Evolutionary conservation across 345 rosid species (phyloP).

Genomic region (Rubroshorea leprosula): DNA sequence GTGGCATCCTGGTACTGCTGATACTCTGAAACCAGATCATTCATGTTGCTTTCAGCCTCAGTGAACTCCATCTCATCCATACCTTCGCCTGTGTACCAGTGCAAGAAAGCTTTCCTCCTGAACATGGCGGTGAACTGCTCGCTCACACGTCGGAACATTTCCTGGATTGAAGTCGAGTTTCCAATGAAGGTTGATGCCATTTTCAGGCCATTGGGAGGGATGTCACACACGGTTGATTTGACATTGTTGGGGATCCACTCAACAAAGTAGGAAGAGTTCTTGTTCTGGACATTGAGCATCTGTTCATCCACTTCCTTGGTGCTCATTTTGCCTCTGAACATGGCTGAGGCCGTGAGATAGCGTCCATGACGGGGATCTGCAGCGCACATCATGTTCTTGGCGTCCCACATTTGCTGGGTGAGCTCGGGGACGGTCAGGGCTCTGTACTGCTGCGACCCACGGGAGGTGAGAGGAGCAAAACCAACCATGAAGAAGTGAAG

Average conservation of each 20-base stretch:
- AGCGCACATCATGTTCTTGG: slow-evolving; percentile 55
- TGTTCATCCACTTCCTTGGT: slow-evolving; percentile 46
- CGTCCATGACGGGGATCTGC: slow-evolving; percentile 44
- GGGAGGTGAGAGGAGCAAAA: slow-evolving; percentile 45
- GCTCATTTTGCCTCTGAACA: slow-evolving; percentile 52
- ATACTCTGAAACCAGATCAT: slow-evolving; percentile 47
- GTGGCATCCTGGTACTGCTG: slow-evolving; percentile 56
- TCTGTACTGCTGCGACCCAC: slow-evolving; percentile 45
- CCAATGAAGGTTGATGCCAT: slow-evolving; percentile 52
- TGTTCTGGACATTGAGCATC: slow-evolving; percentile 60
- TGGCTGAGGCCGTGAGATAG: slow-evolving; percentile 44
- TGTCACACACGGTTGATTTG: slow-evolving; percentile 45
- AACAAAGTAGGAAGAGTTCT: slow-evolving; percentile 57
- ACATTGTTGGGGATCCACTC: slow-evolving; percentile 61
- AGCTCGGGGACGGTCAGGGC: slow-evolving; percentile 44
- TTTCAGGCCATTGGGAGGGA: slow-evolving; percentile 42
- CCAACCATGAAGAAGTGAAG: slow-evolving; percentile 62
- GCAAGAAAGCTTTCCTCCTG: slow-evolving; percentile 69
- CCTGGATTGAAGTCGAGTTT: slow-evolving; percentile 47
- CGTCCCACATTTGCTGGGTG: slow-evolving; percentile 53
- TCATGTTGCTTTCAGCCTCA: slow-evolving; percentile 53
- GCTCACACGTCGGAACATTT: slow-evolving; percentile 40
- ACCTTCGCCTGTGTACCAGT: slow-evolving; percentile 59
- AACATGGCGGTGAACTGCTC: slow-evolving; percentile 63
- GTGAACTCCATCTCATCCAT: slow-evolving; percentile 71